Base-by-base conservation (phyloP, 495 filamentous ascomycete genomes). In the Penicillium manginii region DNA sequence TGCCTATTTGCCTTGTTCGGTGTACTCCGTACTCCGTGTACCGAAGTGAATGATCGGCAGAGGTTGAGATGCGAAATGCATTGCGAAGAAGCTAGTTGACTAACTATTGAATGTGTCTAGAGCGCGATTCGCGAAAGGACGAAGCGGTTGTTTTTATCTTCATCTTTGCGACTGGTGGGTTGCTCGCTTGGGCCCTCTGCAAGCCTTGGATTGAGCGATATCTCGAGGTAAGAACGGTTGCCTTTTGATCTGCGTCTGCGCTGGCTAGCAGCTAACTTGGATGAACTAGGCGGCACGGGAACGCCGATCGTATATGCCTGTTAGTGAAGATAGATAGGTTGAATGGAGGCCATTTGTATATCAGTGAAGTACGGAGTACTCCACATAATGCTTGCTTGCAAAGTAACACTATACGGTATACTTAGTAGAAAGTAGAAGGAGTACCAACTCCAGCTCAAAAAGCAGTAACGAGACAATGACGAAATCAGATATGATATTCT, bases 91-190 rank as follows among this genome's bases (percentile, higher is more conserved):
- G 10, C 11, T 45, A 4, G 33, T 26, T 49, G 45, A 54, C 65
- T 61, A 40, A 61, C 53, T n/a, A 26, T 14, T 18, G 53, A 39
- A 21, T 21, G 29, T 21, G 67, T 45, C 29, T 59, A 88, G 86
- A 97, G 73, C 82, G 93, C 59, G 93, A 98, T 70, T 93, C 89
- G 29, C 78, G 83, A 55, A 97, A 97, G 74, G 93, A 96, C 65
- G 83, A 91, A 72, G 83, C 92, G 32, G 92, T 98, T 23, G 93
- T 98, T 0, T 90, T 93, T 69, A 88, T 92, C 5, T 98, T 98
- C 69, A 91, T 98, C 22, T 74, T 92, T 55, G 88, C 90, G 33
- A 97, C 93, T 5, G 80, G 85, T n/a, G 90, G 90, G 3, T 68
- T 98, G 60, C 76, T 98, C 54, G 81, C 78, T 31, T 97, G 91